phyloP scores from a whole-genome alignment of 2,329 filamentous ascomycete species.

The Hypoxylon sp. region DNA sequence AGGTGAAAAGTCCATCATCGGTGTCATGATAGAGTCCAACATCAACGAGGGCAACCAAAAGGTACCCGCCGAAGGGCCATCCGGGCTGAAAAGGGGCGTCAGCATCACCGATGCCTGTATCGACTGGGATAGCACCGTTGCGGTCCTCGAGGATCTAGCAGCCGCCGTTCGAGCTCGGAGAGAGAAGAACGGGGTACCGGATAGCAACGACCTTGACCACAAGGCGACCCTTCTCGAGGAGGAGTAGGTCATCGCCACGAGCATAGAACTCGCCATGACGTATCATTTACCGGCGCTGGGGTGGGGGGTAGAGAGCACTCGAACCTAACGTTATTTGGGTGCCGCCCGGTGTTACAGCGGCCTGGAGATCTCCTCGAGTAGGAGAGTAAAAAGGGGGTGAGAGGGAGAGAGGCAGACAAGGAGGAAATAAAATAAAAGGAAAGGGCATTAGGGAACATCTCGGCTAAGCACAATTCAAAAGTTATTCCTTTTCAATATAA shows the following conservation, averaged over 20 bases:
- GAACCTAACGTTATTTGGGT: slow-evolving; percentile 4
- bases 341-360: slow-evolving; percentile 3
- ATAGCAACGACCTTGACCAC: slow-evolving; percentile 43
- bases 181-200: slow-evolving; percentile 54
- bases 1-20: slow-evolving; percentile 88
- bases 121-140: slow-evolving; percentile 85
- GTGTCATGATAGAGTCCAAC: slow-evolving; percentile 99
- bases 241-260: slow-evolving; percentile 48
- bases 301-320: background rate
- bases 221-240: slow-evolving; percentile 61
- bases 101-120: slow-evolving; percentile 98
- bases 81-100: slow-evolving; percentile 83
- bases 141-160: slow-evolving; percentile 84
- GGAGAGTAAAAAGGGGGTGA: slow-evolving; percentile 7
- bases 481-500: background rate
- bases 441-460: background rate
- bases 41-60: slow-evolving; percentile 92
- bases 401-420: too few relatives aligned
- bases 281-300: background rate
- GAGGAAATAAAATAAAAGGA: background rate
- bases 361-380: slow-evolving; percentile 1
- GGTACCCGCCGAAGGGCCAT: slow-evolving; percentile 81
- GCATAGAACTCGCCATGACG: background rate
- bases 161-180: slow-evolving; percentile 82
- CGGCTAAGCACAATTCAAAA: background rate